These are phyloP conservation scores for Suillus cothurnatus DNA, from an alignment of 768 basidiomycete species.

Conservation along the genomic window DNA sequence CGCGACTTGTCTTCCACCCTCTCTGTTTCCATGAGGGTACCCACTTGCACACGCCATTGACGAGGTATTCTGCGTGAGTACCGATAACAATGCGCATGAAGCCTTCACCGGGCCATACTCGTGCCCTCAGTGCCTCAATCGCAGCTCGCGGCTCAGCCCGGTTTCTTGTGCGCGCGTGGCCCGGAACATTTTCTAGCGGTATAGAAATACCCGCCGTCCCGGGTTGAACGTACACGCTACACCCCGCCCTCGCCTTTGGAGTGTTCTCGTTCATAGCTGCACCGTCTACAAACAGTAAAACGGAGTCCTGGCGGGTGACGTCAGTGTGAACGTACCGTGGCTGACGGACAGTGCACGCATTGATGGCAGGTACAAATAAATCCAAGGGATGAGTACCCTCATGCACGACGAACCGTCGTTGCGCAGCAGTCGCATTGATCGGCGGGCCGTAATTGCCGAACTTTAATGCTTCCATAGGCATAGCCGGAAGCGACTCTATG, in stretches of 20 bases:
- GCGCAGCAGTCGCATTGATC: neutral
- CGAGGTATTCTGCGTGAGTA: conserved; percentile 35
- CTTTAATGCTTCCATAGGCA: neutral
- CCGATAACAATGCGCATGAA: conserved; percentile 34
- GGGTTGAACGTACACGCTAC: conserved; percentile 7
- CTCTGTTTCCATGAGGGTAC: conserved; percentile 24
- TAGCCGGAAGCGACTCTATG: conserved; percentile 6
- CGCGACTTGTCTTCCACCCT: conserved; percentile 15
- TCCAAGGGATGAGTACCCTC: conserved; percentile 12
- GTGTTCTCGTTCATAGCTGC: conserved; percentile 14
- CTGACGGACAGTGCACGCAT: conserved; percentile 4
- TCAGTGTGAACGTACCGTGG: conserved; percentile 13
- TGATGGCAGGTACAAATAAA: conserved; percentile 12
- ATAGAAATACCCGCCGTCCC: neutral
- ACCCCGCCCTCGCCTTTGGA: conserved; percentile 12
- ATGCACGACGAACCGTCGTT: conserved; percentile 8
- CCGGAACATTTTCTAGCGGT: conserved; percentile 7
- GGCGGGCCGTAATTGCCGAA: conserved; percentile 3
- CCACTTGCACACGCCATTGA: conserved; percentile 26
- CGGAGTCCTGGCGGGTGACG: conserved; percentile 11
- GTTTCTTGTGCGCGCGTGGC: conserved; percentile 29
- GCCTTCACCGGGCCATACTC: conserved; percentile 31
- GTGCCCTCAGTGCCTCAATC: conserved; percentile 22
- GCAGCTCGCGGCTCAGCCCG: conserved; percentile 40
- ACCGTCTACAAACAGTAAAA: conserved; percentile 15